A percentile compares a stretch with the other conserved stretches of the same genome.
These are phyloP conservation scores for Acacia confusa DNA, from an alignment of 306 rosid species.

Conservation along the genomic window DNA sequence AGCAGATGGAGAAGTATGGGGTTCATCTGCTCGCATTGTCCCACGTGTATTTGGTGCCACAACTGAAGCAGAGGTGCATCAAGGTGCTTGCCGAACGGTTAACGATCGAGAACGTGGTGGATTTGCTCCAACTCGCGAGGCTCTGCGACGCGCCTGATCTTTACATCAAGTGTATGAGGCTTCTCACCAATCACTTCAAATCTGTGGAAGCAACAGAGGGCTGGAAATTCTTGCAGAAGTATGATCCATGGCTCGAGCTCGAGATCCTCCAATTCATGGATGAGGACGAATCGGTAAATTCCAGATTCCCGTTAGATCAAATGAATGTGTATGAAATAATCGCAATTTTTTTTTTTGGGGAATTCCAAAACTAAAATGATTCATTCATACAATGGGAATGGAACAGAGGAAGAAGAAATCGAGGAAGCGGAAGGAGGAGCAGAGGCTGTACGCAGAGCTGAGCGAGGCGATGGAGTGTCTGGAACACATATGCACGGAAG, in stretches of 20 bases:
- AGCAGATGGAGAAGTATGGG: slow-evolving; percentile 68
- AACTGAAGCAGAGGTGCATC: slow-evolving; percentile 67
- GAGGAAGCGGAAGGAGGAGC: slow-evolving; percentile 56
- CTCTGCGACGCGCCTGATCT: slow-evolving; percentile 97
- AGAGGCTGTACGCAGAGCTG: slow-evolving; percentile 56
- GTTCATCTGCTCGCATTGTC: slow-evolving; percentile 80
- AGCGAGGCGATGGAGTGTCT: slow-evolving; percentile 96
- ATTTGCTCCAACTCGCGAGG: slow-evolving; percentile 77
- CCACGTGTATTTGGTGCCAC: slow-evolving; percentile 81
- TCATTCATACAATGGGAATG: neutral
- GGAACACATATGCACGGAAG: slow-evolving; percentile 90
- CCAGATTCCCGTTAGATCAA: neutral
- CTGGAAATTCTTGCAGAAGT: slow-evolving; percentile 72
- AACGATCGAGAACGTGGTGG: slow-evolving; percentile 75
- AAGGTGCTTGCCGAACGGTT: slow-evolving; percentile 60
- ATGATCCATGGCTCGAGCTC: slow-evolving; percentile 89
- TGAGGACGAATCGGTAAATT: slow-evolving; percentile 70
- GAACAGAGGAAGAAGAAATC: slow-evolving; percentile 74
- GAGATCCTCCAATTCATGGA: slow-evolving; percentile 77
- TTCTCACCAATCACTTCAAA: slow-evolving; percentile 57
- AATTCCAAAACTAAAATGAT: neutral
- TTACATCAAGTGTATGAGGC: slow-evolving; percentile 70
- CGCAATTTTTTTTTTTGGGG: neutral
- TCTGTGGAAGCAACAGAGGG: slow-evolving; percentile 79
- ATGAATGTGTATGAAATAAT: neutral